A percentile compares a stretch with the other conserved stretches of the same genome.
phyloP scores from a whole-genome alignment of 2,329 filamentous ascomycete genomes.

The Penicillium brasilianum region DNA sequence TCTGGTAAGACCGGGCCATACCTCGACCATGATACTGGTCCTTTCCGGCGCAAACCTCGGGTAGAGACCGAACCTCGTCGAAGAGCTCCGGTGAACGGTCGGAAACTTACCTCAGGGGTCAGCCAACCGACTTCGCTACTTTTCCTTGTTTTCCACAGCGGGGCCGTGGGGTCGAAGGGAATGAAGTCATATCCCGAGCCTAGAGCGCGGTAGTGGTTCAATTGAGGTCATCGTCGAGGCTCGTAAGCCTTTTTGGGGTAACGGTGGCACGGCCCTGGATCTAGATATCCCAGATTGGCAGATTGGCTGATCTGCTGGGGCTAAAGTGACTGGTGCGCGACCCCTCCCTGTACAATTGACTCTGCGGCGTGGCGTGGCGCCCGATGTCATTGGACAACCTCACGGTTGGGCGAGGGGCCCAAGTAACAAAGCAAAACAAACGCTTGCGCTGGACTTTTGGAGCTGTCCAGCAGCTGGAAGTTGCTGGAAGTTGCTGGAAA shows the following conservation, averaged over 20 bases:
- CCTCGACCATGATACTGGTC: neutral
- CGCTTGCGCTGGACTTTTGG: neutral
- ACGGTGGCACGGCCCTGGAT: neutral
- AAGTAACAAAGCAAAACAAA: neutral
- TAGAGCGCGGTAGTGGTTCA: neutral
- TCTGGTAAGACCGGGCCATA: neutral
- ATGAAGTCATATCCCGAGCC: conserved; percentile 8
- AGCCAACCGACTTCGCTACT: neutral
- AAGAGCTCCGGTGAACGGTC: neutral
- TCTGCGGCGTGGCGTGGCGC: conserved; percentile 5
- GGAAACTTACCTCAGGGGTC: neutral
- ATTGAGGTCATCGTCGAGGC: conserved; percentile 7
- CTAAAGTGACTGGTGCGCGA: neutral
- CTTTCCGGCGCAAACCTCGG: neutral
- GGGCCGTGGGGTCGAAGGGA: conserved; percentile 1
- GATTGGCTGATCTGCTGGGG: neutral
- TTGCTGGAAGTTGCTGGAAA: neutral
- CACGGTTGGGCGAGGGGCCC: neutral
- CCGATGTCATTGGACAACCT: neutral
- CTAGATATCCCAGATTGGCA: neutral
- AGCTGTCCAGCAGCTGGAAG: neutral
- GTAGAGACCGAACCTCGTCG: neutral
- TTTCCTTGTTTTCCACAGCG: conserved; percentile 5
- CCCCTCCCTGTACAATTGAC: neutral
- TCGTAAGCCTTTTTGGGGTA: neutral